phyloP scores from a whole-genome alignment of 306 rosid species.

The Neltuma alba region DNA sequence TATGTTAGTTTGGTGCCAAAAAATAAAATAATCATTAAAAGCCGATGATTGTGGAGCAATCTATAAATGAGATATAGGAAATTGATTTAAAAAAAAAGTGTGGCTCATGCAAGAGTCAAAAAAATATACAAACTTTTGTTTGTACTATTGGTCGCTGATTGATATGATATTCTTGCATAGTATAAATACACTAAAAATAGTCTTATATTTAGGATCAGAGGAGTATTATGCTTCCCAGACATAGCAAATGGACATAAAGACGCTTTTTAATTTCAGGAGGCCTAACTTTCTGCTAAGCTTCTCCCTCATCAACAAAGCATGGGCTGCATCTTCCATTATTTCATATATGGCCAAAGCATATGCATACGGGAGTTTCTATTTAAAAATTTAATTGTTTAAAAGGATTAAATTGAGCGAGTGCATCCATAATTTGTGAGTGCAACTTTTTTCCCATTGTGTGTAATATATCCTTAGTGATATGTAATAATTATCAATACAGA shows the following conservation, averaged over 20 bases:
- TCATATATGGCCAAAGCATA: not conserved
- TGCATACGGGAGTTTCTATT: too few relatives aligned
- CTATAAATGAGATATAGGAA: not conserved
- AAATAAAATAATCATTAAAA: too few relatives aligned
- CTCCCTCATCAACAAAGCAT: not conserved
- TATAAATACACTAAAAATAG: too few relatives aligned
- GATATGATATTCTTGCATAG: too few relatives aligned
- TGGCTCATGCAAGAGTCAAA: not conserved
- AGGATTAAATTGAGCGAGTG: too few relatives aligned
- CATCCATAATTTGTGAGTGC: too few relatives aligned
- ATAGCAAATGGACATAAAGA: slow-evolving; percentile 8
- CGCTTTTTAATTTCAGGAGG: not conserved
- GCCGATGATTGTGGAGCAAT: not conserved
- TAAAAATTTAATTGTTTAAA: too few relatives aligned
- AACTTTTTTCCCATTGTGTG: too few relatives aligned
- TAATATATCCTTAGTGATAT: too few relatives aligned
- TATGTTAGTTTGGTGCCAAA: too few relatives aligned
- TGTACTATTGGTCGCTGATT: not conserved
- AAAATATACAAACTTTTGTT: not conserved
- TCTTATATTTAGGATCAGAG: too few relatives aligned
- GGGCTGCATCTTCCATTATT: not conserved
- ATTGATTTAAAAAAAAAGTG: not conserved
- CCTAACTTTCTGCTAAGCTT: not conserved
- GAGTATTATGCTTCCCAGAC: slow-evolving; percentile 17
- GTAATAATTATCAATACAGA: too few relatives aligned